Percentiles rank a stretch among this genome's conserved stretches.
phyloP scores from a whole-genome alignment of 805 yeast genomes.

The Starmerella apis region DNA sequence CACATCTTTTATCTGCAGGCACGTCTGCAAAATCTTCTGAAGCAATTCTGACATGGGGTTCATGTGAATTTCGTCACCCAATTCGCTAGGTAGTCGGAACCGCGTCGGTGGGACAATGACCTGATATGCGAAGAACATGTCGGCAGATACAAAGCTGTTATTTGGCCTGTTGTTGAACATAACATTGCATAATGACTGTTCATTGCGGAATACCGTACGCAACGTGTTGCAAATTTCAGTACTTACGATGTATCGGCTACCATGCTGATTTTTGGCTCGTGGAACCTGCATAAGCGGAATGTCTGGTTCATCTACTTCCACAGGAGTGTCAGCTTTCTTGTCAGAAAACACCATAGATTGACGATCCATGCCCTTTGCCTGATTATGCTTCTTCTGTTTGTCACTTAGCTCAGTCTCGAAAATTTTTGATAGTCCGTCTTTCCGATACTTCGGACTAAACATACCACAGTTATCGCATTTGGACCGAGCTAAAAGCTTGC shows the following conservation, averaged over 20 bases:
- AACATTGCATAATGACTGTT: constrained; percentile 54
- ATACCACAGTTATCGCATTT: constrained; percentile 94
- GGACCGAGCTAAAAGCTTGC: constrained; percentile 59
- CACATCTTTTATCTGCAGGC: constrained; percentile 73
- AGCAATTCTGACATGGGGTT: constrained; percentile 84
- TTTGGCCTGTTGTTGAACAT: constrained; percentile 76
- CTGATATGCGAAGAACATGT: constrained; percentile 80
- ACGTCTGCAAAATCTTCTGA: constrained; percentile 66
- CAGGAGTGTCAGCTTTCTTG: constrained; percentile 30
- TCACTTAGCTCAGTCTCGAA: constrained; percentile 80
- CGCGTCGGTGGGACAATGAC: constrained; percentile 93
- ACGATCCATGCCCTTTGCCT: constrained; percentile 67
- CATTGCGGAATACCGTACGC: constrained; percentile 63
- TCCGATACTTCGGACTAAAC: constrained; percentile 88
- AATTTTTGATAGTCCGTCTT: constrained; percentile 86
- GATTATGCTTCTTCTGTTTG: constrained; percentile 64
- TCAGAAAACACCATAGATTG: constrained; percentile 46
- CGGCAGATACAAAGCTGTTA: constrained; percentile 45
- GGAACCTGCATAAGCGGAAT: constrained; percentile 27
- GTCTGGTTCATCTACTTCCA: constrained; percentile 31
- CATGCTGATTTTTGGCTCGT: constrained; percentile 45
- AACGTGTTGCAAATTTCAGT: constrained; percentile 77
- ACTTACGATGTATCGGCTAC: constrained; percentile 77
- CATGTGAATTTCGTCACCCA: constrained; percentile 95
- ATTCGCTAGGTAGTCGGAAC: constrained; percentile 89